A percentile compares a stretch with the other conserved stretches of the same genome.
Conservation (phyloP, 2,329 filamentous ascomycete genomes). For the Parastagonospora avenae region DNA sequence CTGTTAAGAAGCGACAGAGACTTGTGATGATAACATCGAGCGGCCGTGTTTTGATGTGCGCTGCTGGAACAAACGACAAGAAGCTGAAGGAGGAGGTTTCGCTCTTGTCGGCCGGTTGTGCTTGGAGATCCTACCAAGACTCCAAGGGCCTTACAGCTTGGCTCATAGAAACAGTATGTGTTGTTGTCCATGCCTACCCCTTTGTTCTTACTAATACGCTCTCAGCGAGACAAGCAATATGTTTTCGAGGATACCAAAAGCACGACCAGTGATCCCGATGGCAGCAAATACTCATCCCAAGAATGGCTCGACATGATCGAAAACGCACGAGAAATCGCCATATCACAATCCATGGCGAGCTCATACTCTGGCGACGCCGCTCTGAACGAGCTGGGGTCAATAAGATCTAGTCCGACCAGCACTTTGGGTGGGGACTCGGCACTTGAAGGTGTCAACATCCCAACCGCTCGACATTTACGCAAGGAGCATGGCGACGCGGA, state of each 20-base stretch:
- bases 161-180: slow-evolving; percentile 90
- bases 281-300: slow-evolving; percentile 71
- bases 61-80: slow-evolving; percentile 93
- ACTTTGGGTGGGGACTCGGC: slow-evolving; percentile 66
- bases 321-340: slow-evolving; percentile 80
- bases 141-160: slow-evolving; percentile 86
- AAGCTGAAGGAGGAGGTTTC: slow-evolving; percentile 91
- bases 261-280: slow-evolving; percentile 65
- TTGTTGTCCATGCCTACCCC: background rate
- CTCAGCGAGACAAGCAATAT: slow-evolving; percentile 83
- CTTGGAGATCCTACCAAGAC: slow-evolving; percentile 81
- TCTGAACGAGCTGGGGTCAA: slow-evolving; percentile 53
- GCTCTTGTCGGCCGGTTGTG: slow-evolving; percentile 74
- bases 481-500: slow-evolving; percentile 58
- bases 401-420: slow-evolving; percentile 76
- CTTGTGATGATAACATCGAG: slow-evolving; percentile 95
- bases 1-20: slow-evolving; percentile 88
- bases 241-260: slow-evolving; percentile 93
- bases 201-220: slow-evolving; percentile 4
- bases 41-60: slow-evolving; percentile 85
- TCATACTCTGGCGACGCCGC: slow-evolving; percentile 64
- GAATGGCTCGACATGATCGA: slow-evolving; percentile 94
- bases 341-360: slow-evolving; percentile 71
- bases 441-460: slow-evolving; percentile 54
- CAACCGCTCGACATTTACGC: slow-evolving; percentile 56